A percentile compares a stretch with the other conserved stretches of the same genome.
Conservation (phyloP, 1,284 basidiomycete genomes). For the Ganoderma meredithae region DNA sequence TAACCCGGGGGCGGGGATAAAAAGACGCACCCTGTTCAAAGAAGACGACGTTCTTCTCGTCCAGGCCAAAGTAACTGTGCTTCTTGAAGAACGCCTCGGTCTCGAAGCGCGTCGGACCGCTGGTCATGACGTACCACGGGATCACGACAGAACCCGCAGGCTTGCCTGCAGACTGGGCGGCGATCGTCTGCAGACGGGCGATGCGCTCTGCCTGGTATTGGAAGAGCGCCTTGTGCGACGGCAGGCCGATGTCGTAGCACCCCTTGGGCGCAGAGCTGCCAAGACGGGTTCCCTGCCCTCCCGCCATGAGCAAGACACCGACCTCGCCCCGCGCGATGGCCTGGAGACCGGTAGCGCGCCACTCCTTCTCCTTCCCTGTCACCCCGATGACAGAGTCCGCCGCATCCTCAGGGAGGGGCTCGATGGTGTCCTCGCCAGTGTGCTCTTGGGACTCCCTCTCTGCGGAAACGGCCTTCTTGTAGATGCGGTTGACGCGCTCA, state of each 20-base stretch:
- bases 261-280: constrained; percentile 96
- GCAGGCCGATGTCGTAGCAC: constrained; percentile 96
- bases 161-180: constrained; percentile 63
- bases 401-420: constrained; percentile 82
- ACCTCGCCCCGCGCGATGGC: constrained; percentile 87
- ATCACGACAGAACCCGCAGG: constrained; percentile 70
- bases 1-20: constrained; percentile 6
- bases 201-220: constrained; percentile 98
- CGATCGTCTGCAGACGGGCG: constrained; percentile 80
- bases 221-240: constrained; percentile 94
- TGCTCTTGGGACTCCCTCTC: constrained; percentile 62
- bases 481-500: constrained; percentile 91
- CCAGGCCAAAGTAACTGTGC: constrained; percentile 87
- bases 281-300: constrained; percentile 95
- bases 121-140: constrained; percentile 99
- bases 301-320: constrained; percentile 95
- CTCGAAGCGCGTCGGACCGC: constrained; percentile 89
- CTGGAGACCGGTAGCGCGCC: constrained; percentile 78
- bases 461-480: constrained; percentile 76
- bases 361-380: constrained; percentile 68
- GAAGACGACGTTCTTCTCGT: constrained; percentile 84
- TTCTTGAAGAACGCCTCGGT: constrained; percentile 89
- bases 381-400: constrained; percentile 69
- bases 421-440: constrained; percentile 60
- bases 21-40: constrained; percentile 91